A percentile compares a stretch with the other conserved stretches of the same genome.
phyloP scores from a whole-genome alignment of 495 filamentous ascomycete species.

The Xylaria castorea region DNA sequence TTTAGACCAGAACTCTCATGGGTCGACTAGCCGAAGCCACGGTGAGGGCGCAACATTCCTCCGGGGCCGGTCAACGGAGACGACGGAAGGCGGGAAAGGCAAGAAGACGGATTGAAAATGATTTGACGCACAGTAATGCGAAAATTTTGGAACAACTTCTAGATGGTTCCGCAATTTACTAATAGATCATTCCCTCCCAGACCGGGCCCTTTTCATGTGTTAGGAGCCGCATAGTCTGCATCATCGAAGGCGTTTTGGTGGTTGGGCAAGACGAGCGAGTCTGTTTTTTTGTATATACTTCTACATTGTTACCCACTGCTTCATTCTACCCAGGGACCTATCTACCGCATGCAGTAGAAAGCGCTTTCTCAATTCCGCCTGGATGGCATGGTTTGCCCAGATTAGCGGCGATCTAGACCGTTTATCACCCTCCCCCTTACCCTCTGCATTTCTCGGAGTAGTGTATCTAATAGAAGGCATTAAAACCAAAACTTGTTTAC shows the following conservation, averaged over 20 bases:
- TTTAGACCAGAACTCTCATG: conserved; percentile 31
- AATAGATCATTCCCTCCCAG: conserved; percentile 18
- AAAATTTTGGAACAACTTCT: conserved; percentile 11
- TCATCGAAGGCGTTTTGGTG: conserved; percentile 39
- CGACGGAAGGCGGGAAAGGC: conserved; percentile 29
- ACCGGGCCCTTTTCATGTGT: conserved; percentile 24
- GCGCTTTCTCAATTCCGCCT: background rate
- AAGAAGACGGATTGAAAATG: conserved; percentile 48
- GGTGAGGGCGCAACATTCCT: conserved; percentile 35
- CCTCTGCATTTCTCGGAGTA: background rate
- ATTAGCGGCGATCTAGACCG: no score
- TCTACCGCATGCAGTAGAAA: conserved; percentile 14
- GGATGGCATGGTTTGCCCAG: conserved; percentile 9
- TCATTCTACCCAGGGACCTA: background rate
- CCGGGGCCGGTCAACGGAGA: conserved; percentile 34
- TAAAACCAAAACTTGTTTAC: background rate
- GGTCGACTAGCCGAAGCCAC: conserved; percentile 43
- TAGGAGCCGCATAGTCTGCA: conserved; percentile 33
- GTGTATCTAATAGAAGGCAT: conserved; percentile 10
- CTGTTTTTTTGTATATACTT: conserved; percentile 26
- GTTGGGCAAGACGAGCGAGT: conserved; percentile 22
- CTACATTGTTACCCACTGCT: conserved; percentile 9
- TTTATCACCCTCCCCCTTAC: background rate
- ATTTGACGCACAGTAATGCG: conserved; percentile 16
- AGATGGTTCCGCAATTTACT: conserved; percentile 28